Conservation (phyloP, 495 filamentous ascomycete species). For the Annulohypoxylon maeteangense region DNA sequence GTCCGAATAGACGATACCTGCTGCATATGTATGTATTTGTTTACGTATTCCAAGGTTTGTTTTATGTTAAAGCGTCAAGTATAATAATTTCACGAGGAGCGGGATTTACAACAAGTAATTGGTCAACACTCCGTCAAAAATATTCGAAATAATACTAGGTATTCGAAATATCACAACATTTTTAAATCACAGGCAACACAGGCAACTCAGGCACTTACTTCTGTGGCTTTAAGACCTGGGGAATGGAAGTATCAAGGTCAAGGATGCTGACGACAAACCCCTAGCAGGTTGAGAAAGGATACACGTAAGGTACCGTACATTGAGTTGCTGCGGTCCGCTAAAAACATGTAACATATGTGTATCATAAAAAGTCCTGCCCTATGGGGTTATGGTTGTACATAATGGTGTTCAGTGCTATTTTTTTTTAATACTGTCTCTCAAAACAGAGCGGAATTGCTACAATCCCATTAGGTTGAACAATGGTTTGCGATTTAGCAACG, state of each 20-base stretch:
- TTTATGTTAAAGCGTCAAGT: slow-evolving; percentile 27
- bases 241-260: slow-evolving; percentile 20
- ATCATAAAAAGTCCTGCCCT: slow-evolving; percentile 14
- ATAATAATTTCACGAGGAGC: slow-evolving; percentile 17
- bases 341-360: slow-evolving; percentile 3
- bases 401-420: not conserved
- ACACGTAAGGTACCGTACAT: slow-evolving; percentile 24
- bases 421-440: not conserved
- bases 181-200: slow-evolving; percentile 24
- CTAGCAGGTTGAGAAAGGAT: slow-evolving; percentile 7
- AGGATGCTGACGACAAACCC: slow-evolving; percentile 38
- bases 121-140: slow-evolving; percentile 15
- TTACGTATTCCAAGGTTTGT: not conserved
- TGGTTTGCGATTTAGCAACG: slow-evolving; percentile 9
- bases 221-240: slow-evolving; percentile 31
- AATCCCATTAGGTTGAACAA: slow-evolving; percentile 2
- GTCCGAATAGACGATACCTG: slow-evolving; percentile 10
- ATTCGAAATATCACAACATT: not conserved
- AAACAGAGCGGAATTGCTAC: slow-evolving; percentile 2
- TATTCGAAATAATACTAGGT: slow-evolving; percentile 2
- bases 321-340: not conserved
- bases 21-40: not conserved
- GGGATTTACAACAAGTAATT: slow-evolving; percentile 20
- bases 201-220: too few species aligned
- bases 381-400: not conserved